Conservation (phyloP, 2,329 filamentous ascomycete genomes). For the Calycina marina region DNA sequence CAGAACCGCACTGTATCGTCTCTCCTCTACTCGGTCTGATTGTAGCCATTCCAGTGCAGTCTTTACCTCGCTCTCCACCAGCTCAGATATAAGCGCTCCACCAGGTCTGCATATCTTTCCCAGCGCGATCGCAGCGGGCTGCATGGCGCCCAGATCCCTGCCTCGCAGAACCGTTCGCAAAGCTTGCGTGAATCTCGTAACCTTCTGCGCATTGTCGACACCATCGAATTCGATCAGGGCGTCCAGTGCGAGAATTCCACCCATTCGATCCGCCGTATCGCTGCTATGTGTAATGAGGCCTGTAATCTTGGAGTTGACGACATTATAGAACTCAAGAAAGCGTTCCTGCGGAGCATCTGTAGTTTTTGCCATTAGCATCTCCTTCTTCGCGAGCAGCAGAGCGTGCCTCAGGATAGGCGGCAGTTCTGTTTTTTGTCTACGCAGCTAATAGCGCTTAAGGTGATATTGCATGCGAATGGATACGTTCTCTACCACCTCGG, state of each 20-base stretch:
- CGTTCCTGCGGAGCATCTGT: constrained; percentile 66
- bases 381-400: too few relatives aligned
- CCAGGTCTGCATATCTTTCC: constrained; percentile 85
- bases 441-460: too few relatives aligned
- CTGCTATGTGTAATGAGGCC: constrained; percentile 70
- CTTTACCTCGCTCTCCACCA: constrained; percentile 94
- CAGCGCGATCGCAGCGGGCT: constrained; percentile 74
- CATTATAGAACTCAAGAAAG: constrained; percentile 57
- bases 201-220: constrained; percentile 84
- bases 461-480: too few relatives aligned
- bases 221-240: constrained; percentile 92
- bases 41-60: constrained; percentile 94
- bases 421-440: too few relatives aligned
- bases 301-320: constrained; percentile 50
- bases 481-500: too few relatives aligned
- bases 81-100: constrained; percentile 82
- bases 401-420: too few relatives aligned
- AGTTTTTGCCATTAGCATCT: neutral
- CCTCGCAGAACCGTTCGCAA: constrained; percentile 78
- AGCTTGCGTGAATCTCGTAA: constrained; percentile 84
- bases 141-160: constrained; percentile 82
- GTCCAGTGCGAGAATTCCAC: constrained; percentile 83
- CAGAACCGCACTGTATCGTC: constrained; percentile 83
- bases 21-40: constrained; percentile 83
- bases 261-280: constrained; percentile 78